Percentiles rank a stretch among this genome's conserved stretches.
These are phyloP conservation scores for Lentinula sp. DNA, from an alignment of 768 basidiomycete genomes.

Conservation along the genomic window DNA sequence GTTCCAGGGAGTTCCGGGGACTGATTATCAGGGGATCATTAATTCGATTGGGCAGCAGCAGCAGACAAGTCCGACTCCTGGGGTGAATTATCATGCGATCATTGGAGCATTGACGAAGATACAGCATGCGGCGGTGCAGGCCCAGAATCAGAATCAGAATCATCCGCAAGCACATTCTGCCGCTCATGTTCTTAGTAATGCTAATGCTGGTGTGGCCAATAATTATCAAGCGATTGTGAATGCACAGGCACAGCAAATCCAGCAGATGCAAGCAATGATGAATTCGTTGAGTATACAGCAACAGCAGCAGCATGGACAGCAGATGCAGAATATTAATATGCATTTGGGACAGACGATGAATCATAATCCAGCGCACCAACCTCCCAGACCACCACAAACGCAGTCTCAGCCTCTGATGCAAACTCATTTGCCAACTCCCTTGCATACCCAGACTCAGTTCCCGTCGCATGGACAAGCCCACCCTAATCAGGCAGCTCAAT, in stretches of 20 bases:
- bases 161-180: neutral
- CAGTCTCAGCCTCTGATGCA: neutral
- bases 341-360: neutral
- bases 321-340: neutral
- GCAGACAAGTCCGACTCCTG: neutral
- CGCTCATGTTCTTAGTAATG: neutral
- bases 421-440: neutral
- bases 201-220: neutral
- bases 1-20: slow-evolving; percentile 22
- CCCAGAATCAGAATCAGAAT: neutral
- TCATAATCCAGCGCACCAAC: neutral
- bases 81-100: slow-evolving; percentile 15
- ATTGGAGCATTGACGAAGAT: slow-evolving; percentile 15
- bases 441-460: neutral
- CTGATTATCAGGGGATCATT: slow-evolving; percentile 27
- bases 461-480: no score
- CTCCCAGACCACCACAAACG: no score
- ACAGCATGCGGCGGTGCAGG: slow-evolving; percentile 8
- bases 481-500: neutral
- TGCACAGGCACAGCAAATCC: neutral
- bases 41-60: slow-evolving; percentile 25
- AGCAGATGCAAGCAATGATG: neutral
- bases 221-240: neutral
- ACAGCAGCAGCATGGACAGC: neutral
- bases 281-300: neutral